Percentiles rank a stretch among this genome's conserved stretches.
Conservation (phyloP, 73 alveolate species). For the Tetrahymena borealis region DNA sequence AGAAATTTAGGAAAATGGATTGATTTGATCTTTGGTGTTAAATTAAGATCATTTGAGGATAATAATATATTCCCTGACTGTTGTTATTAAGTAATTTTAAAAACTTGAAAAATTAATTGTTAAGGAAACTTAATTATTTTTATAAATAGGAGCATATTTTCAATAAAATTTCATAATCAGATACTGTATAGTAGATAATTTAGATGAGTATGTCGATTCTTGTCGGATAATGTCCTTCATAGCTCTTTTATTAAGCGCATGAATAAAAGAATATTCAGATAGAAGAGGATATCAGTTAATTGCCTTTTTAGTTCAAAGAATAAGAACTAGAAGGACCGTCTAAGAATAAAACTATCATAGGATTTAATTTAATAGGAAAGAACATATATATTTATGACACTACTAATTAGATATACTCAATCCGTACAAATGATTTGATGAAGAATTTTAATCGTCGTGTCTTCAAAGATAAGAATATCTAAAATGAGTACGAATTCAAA, state of each 20-base stretch:
- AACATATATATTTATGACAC: neutral
- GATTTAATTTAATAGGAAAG: neutral
- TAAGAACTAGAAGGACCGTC: neutral
- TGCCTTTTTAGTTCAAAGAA: neutral
- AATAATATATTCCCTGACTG: conserved; percentile 60
- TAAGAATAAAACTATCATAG: neutral
- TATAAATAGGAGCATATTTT: neutral
- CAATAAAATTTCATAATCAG: neutral
- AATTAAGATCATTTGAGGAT: conserved; percentile 65
- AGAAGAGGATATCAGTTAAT: neutral
- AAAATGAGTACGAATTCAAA: neutral
- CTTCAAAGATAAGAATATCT: neutral
- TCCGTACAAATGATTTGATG: neutral
- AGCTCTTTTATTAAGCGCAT: neutral
- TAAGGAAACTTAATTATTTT: neutral
- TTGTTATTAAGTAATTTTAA: neutral
- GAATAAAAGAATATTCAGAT: neutral
- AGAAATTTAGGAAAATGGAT: conserved; percentile 65
- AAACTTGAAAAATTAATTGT: too few relatives aligned
- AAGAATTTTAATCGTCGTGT: neutral
- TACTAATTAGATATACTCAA: neutral
- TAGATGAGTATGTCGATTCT: neutral
- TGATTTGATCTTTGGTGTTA: conserved; percentile 72
- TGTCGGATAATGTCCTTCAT: neutral
- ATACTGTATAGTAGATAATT: neutral